These are phyloP conservation scores for Scedosporium aurantiacum DNA, from an alignment of 2,329 filamentous ascomycete species.

Conservation along the genomic window DNA sequence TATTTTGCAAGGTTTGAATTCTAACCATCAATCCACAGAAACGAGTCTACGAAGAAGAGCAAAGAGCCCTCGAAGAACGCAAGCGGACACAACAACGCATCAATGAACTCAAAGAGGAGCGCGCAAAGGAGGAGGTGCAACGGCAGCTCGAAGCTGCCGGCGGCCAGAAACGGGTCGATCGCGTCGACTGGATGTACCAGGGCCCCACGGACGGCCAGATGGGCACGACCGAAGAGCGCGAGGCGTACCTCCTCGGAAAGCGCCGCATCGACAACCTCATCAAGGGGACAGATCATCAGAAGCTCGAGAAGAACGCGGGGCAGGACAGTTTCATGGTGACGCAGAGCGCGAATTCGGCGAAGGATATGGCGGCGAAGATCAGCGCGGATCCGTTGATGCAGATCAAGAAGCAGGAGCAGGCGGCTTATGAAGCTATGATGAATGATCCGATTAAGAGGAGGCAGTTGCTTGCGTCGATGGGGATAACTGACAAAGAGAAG, in stretches of 20 bases:
- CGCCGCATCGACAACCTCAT: conserved; percentile 75
- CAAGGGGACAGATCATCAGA: conserved; percentile 69
- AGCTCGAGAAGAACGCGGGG: conserved; percentile 63
- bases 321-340: conserved; percentile 45
- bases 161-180: conserved; percentile 65
- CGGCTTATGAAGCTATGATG: conserved; percentile 69
- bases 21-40: neutral
- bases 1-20: neutral
- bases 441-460: conserved; percentile 59
- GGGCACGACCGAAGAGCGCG: conserved; percentile 79
- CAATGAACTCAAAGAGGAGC: conserved; percentile 89
- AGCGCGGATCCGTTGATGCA: conserved; percentile 83
- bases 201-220: conserved; percentile 68
- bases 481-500: conserved; percentile 36
- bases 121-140: conserved; percentile 83
- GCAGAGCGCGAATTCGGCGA: conserved; percentile 59
- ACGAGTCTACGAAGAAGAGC: conserved; percentile 81
- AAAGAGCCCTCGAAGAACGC: conserved; percentile 85
- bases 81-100: conserved; percentile 86
- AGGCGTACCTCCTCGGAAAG: conserved; percentile 88
- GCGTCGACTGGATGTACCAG: conserved; percentile 98
- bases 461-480: conserved; percentile 55
- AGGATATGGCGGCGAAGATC: conserved; percentile 78
- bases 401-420: conserved; percentile 86
- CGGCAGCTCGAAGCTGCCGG: conserved; percentile 81